Evolutionary conservation across 371 early-diverging fungal species (phyloP), one percentile per base, ranked within the genome.

Genomic region (Haplosporangium sp.): DNA sequence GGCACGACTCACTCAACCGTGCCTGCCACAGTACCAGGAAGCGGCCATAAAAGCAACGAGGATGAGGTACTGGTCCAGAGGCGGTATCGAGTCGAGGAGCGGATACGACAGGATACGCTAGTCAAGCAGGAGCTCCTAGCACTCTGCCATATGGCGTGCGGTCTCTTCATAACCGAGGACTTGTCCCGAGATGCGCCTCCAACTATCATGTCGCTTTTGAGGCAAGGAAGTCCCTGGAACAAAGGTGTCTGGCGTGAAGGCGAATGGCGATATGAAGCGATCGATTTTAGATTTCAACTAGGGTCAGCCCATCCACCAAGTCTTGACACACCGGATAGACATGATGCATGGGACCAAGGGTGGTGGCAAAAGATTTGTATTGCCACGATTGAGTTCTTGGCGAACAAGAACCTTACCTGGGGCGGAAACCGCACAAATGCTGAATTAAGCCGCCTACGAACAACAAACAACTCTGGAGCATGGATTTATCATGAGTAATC

Each of bases 71-170:
- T 72, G 37, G 51, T 72, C 7, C 68, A 53, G 23, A 53, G 72
- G 40, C 64, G 79, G 12, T 50, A 72, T 38, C 56, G 60, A 56
- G 50, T 79, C 41, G 79, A 79, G 51, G 79, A 79, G 37, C 59
- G 53, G 42, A 57, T 62, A 10, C 64, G 73, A 18, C 73, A 72
- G 51, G 79, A 79, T 37, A 68, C 59, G 3, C 43, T 61, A 5
- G 29, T 54, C 55, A 79, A 72, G 40, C 79, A 79, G 42, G 79
- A 79, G 51, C 55, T 79, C 1, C 50, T 79, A 40, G 61, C 68
- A 14, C 69, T 79, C 8, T 79, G 79, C 29, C 73, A 72, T 36
- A 79, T 79, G 72, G 79, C 79, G 0, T 79, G 79, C 40, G 79
- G 79, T 3, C 65, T 79, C 38, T 79, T 79, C 48, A n/a, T 68